Conservation (phyloP, 164 flowering plant species). For the Nelumbo lutea region DNA sequence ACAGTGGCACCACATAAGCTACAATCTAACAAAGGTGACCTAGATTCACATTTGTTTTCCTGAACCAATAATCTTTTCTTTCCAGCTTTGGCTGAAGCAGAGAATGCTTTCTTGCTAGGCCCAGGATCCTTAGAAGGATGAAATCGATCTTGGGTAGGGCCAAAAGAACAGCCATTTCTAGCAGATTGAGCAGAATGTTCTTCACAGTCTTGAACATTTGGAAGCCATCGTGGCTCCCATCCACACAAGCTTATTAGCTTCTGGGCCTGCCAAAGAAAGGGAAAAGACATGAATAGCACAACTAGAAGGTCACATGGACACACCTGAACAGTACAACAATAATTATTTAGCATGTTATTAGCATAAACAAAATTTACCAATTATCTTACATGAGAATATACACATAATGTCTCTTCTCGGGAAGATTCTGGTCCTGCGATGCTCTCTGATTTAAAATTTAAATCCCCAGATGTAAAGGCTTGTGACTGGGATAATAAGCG, state of each 20-base stretch:
- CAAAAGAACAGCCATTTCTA: slow-evolving; percentile 71
- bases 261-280: slow-evolving; percentile 57
- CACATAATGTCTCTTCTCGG: slow-evolving; percentile 40
- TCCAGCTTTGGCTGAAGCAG: slow-evolving; percentile 57
- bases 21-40: slow-evolving; percentile 91
- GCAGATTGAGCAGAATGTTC: slow-evolving; percentile 98
- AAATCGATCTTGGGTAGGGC: slow-evolving; percentile 41
- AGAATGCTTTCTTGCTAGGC: slow-evolving; percentile 49
- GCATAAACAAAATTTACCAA: slow-evolving; percentile 1
- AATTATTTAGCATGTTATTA: slow-evolving; percentile 1
- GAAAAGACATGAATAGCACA: slow-evolving; percentile 4
- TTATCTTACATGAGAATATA: slow-evolving; percentile 62
- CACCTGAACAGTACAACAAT: slow-evolving; percentile 5
- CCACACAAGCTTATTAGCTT: slow-evolving; percentile 95
- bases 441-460: slow-evolving; percentile 52
- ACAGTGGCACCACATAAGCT: slow-evolving; percentile 96
- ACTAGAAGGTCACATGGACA: slow-evolving; percentile 2
- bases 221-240: slow-evolving; percentile 98
- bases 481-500: slow-evolving; percentile 60
- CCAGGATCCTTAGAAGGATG: slow-evolving; percentile 47
- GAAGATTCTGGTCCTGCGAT: slow-evolving; percentile 42
- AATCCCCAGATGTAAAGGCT: slow-evolving; percentile 35
- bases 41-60: slow-evolving; percentile 58
- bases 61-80: slow-evolving; percentile 40
- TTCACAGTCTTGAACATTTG: slow-evolving; percentile 84